Evolutionary conservation across 208 protist genomes (phyloP).

Genomic region (Trypanosoma congolense): DNA sequence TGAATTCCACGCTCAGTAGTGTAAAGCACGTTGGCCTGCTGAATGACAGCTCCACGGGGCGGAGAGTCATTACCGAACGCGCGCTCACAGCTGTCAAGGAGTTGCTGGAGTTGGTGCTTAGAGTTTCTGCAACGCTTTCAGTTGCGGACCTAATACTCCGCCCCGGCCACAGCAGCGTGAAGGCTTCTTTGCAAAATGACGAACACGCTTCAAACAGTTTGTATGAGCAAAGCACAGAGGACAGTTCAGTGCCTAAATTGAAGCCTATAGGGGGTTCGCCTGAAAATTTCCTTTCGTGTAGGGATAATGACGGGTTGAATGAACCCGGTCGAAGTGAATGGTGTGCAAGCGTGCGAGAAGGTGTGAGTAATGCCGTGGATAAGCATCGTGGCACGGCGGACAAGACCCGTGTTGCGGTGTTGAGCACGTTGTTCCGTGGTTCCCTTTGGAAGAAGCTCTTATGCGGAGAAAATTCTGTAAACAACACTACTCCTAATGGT

Average conservation of each 20-base stretch:
- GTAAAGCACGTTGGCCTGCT: conserved; percentile 22
- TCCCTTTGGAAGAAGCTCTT: conserved; percentile 17
- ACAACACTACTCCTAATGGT: neutral
- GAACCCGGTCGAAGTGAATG: neutral
- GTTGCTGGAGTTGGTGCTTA: conserved; percentile 17
- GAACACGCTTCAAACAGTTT: neutral
- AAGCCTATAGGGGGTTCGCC: no score
- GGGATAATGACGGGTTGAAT: neutral
- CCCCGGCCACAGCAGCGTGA: neutral
- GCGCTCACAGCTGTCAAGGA: conserved; percentile 14
- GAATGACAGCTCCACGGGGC: conserved; percentile 15
- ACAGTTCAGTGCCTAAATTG: no score
- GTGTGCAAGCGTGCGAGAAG: neutral
- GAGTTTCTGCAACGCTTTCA: conserved; percentile 10
- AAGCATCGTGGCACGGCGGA: neutral
- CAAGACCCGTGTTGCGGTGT: conserved; percentile 3
- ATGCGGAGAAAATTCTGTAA: neutral
- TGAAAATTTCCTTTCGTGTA: no score
- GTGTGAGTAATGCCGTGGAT: neutral
- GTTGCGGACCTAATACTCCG: neutral
- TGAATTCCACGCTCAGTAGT: conserved; percentile 15
- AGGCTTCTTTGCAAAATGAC: neutral
- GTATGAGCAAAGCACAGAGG: no score
- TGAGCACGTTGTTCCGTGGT: conserved; percentile 13
- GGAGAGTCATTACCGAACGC: conserved; percentile 22